Conservation (phyloP, 1,284 basidiomycete species). For the Ustilago sp. region DNA sequence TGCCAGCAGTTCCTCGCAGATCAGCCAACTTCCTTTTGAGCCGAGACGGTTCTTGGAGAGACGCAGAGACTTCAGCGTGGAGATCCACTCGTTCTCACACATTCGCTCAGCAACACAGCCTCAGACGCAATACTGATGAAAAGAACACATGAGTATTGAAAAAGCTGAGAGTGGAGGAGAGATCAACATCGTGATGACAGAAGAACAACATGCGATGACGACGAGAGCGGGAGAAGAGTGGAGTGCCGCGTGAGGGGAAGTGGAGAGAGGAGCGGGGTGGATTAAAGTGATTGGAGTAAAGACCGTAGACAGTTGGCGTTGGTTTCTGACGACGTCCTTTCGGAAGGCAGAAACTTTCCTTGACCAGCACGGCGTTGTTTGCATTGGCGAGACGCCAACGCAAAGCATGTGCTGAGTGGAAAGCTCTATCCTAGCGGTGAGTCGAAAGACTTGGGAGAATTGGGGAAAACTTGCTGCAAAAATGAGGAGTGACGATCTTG, state of each 20-base stretch:
- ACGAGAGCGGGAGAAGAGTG: neutral
- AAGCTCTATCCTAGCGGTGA: neutral
- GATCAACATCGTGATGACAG: slow-evolving; percentile 6
- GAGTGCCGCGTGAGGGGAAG: neutral
- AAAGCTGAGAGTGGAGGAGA: neutral
- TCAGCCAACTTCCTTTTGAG: no score
- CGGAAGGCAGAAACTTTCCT: neutral
- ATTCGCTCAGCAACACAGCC: neutral
- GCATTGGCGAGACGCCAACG: neutral
- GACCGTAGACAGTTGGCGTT: slow-evolving; percentile 48
- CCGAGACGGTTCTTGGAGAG: no score
- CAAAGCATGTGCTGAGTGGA: neutral
- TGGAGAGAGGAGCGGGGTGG: slow-evolving; percentile 10
- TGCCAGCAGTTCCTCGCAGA: no score
- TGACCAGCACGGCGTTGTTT: neutral
- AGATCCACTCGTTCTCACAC: neutral
- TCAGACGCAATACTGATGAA: neutral
- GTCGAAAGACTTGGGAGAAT: neutral
- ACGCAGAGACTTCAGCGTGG: no score
- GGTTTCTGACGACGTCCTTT: neutral
- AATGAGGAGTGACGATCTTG: neutral
- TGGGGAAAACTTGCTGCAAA: neutral
- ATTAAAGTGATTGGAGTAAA: slow-evolving; percentile 33
- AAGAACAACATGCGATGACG: neutral
- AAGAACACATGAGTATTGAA: slow-evolving; percentile 1